phyloP scores from a whole-genome alignment of 805 yeast species.

The Soucietia sequanensis region DNA sequence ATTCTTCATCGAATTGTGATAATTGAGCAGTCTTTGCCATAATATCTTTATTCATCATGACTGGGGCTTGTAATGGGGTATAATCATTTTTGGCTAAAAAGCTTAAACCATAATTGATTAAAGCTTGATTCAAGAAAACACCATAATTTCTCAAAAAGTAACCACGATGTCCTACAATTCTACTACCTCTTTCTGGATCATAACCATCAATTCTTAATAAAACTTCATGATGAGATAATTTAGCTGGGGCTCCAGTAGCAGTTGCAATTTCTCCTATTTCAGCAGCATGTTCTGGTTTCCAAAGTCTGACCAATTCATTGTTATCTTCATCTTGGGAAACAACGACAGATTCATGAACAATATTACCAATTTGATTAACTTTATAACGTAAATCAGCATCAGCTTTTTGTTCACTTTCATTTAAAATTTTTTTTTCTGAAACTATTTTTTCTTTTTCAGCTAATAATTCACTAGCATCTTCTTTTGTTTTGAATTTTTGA shows the following conservation, averaged over 20 bases:
- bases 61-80: conserved; percentile 95
- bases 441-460: conserved; percentile 76
- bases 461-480: conserved; percentile 83
- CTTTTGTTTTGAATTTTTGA: conserved; percentile 87
- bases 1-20: conserved; percentile 96
- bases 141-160: conserved; percentile 93
- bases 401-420: conserved; percentile 71
- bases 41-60: conserved; percentile 99
- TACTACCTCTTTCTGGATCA: conserved; percentile 98
- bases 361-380: conserved; percentile 89
- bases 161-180: conserved; percentile 98
- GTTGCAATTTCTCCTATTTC: conserved; percentile 66
- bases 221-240: conserved; percentile 92
- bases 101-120: conserved; percentile 91
- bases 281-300: conserved; percentile 75
- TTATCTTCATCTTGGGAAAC: conserved; percentile 86
- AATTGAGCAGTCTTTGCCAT: conserved; percentile 99
- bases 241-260: conserved; percentile 74
- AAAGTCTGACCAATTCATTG: conserved; percentile 81
- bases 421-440: conserved; percentile 64
- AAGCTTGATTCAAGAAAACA: conserved; percentile 96
- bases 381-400: conserved; percentile 73
- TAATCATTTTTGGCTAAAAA: conserved; percentile 79
- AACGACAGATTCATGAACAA: conserved; percentile 90
- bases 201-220: conserved; percentile 93